Evolutionary conservation across 805 yeast species (phyloP).

Genomic region (Lipomyces orientalis): DNA sequence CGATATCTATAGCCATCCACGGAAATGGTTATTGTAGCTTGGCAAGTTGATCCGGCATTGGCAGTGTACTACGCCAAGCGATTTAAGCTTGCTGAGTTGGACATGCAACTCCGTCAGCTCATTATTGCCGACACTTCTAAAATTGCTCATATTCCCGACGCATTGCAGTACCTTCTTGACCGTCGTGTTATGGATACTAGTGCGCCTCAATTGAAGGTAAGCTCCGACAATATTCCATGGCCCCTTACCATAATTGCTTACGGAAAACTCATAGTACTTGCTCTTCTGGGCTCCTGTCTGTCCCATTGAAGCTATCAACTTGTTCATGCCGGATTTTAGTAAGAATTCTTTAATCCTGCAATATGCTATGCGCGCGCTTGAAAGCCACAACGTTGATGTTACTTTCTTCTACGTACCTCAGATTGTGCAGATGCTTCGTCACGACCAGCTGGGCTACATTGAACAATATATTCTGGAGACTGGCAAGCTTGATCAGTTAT

Average conservation of each 20-base stretch:
- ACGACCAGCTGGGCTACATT: slow-evolving; percentile 83
- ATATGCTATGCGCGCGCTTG: slow-evolving; percentile 88
- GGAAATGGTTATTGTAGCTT: slow-evolving; percentile 52
- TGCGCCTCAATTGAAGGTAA: slow-evolving; percentile 29
- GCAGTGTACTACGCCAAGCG: slow-evolving; percentile 75
- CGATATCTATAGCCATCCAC: slow-evolving; percentile 20
- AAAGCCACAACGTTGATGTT: slow-evolving; percentile 80
- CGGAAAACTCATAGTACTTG: slow-evolving; percentile 34
- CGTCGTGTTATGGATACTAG: slow-evolving; percentile 31
- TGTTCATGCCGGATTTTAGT: slow-evolving; percentile 77
- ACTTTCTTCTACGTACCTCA: slow-evolving; percentile 98
- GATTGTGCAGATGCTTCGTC: slow-evolving; percentile 88
- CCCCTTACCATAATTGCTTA: too few species aligned
- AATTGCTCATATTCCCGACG: slow-evolving; percentile 61
- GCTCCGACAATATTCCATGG: neutral
- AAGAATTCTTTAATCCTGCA: slow-evolving; percentile 73
- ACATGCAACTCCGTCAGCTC: slow-evolving; percentile 52
- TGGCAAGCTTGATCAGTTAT: slow-evolving; percentile 85
- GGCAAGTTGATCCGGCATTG: slow-evolving; percentile 67
- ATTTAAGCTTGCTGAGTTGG: slow-evolving; percentile 51
- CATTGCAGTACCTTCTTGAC: slow-evolving; percentile 59
- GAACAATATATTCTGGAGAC: slow-evolving; percentile 89
- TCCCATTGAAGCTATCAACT: slow-evolving; percentile 83
- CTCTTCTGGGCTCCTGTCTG: slow-evolving; percentile 76
- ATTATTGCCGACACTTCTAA: slow-evolving; percentile 63